phyloP scores from a whole-genome alignment of 176 grass and related monocot genomes.

The Raddia distichophylla region DNA sequence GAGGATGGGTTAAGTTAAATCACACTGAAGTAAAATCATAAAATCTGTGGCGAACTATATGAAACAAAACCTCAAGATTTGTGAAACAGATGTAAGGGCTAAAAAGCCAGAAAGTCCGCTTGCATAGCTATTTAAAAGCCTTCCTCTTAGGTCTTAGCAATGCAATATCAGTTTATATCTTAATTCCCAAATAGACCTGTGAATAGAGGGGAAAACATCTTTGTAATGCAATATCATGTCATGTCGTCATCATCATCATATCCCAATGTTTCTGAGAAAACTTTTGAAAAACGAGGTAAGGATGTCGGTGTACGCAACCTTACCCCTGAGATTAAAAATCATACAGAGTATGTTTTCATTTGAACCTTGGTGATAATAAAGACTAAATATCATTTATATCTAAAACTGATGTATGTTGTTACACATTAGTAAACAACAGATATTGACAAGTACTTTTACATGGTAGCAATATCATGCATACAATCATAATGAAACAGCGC shows the following conservation, averaged over 20 bases:
- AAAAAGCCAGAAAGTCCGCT: not conserved
- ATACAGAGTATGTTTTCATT: no score
- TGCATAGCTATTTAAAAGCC: not conserved
- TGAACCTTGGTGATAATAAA: no score
- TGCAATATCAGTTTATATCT: not conserved
- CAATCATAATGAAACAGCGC: not conserved
- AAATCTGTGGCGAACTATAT: not conserved
- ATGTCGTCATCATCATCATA: no score
- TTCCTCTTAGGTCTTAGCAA: not conserved
- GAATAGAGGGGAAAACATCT: not conserved
- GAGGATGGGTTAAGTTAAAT: not conserved
- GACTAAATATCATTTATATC: no score
- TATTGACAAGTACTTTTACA: constrained; percentile 25
- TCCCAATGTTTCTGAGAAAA: no score
- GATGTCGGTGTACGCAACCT: no score
- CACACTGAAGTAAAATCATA: not conserved
- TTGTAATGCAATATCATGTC: not conserved
- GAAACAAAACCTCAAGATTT: not conserved
- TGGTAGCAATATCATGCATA: not conserved
- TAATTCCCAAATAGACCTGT: not conserved
- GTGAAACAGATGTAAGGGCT: not conserved
- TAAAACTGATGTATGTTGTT: not conserved
- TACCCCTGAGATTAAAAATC: no score
- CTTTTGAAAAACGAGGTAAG: no score
- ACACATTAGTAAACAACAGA: not conserved